A percentile compares a stretch with the other conserved stretches of the same genome.
Conservation (phyloP, 305 asterid genomes). For the Fraxinus paxiana region DNA sequence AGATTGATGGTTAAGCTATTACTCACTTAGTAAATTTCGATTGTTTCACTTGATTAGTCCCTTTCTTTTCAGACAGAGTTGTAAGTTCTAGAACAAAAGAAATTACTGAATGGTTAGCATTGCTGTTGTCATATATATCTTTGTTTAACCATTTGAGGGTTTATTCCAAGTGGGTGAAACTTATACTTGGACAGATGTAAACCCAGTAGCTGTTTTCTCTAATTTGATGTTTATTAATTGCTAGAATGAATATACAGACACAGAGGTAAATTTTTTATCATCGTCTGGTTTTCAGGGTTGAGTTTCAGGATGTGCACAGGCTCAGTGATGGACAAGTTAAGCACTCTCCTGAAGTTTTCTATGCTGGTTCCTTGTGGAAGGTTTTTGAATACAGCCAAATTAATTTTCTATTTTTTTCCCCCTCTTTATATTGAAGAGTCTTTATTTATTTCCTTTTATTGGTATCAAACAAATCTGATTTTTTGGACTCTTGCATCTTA, state of each 20-base stretch:
- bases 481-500: slow-evolving; percentile 30
- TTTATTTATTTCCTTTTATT: slow-evolving; percentile 15
- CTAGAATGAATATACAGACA: slow-evolving; percentile 1
- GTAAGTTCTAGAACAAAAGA: not conserved
- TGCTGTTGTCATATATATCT: not conserved
- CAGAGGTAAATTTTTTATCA: slow-evolving; percentile 17
- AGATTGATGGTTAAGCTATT: not conserved
- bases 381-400: slow-evolving; percentile 31
- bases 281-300: slow-evolving; percentile 58
- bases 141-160: slow-evolving; percentile 9
- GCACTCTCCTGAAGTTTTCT: slow-evolving; percentile 83
- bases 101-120: not conserved
- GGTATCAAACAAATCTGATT: slow-evolving; percentile 16
- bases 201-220: not conserved
- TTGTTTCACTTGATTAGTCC: not conserved
- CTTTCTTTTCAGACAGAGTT: not conserved
- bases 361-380: slow-evolving; percentile 98
- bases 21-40: slow-evolving; percentile 5
- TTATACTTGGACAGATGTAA: not conserved
- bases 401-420: not conserved
- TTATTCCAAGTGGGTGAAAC: slow-evolving; percentile 1
- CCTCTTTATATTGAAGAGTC: not conserved
- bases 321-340: slow-evolving; percentile 91
- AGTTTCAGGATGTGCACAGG: slow-evolving; percentile 84
- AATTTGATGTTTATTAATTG: slow-evolving; percentile 7